Evolutionary conservation across 2,329 filamentous ascomycete species (phyloP).

Genomic region (Sporothrix globosa): DNA sequence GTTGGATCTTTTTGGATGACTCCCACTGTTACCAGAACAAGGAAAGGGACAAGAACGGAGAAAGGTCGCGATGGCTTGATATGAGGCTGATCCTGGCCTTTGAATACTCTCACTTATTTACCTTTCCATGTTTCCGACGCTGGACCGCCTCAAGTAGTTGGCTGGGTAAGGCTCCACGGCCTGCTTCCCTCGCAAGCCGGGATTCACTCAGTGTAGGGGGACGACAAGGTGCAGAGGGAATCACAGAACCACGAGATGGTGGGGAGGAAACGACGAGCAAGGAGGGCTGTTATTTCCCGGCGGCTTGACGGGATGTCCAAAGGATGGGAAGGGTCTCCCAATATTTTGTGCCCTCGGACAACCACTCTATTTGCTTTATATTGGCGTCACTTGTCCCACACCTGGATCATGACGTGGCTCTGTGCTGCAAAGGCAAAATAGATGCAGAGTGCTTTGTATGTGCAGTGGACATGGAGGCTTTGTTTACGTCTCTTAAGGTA

Average conservation of each 20-base stretch:
- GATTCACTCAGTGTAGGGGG: background rate
- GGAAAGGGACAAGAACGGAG: no score
- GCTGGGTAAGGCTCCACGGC: no score
- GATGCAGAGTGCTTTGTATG: no score
- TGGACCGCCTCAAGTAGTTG: no score
- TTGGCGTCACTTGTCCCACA: background rate
- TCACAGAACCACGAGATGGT: background rate
- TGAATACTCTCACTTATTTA: no score
- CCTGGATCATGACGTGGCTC: background rate
- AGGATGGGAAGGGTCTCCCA: background rate
- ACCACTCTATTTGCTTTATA: slow-evolving; percentile 5
- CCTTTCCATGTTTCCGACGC: no score
- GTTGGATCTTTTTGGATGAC: no score
- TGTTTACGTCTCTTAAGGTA: no score
- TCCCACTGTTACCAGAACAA: no score
- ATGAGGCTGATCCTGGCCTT: no score
- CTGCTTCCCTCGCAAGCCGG: background rate
- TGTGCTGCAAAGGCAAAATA: background rate
- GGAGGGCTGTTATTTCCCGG: slow-evolving; percentile 30
- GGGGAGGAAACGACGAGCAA: background rate
- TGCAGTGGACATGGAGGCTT: no score
- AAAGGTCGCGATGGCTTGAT: no score
- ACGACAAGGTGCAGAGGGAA: background rate
- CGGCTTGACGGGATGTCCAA: slow-evolving; percentile 33
- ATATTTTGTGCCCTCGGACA: slow-evolving; percentile 7